Evolutionary conservation across 169 alveolate genomes (phyloP).

Genomic region (Cryptosporidium ubiquitum): DNA sequence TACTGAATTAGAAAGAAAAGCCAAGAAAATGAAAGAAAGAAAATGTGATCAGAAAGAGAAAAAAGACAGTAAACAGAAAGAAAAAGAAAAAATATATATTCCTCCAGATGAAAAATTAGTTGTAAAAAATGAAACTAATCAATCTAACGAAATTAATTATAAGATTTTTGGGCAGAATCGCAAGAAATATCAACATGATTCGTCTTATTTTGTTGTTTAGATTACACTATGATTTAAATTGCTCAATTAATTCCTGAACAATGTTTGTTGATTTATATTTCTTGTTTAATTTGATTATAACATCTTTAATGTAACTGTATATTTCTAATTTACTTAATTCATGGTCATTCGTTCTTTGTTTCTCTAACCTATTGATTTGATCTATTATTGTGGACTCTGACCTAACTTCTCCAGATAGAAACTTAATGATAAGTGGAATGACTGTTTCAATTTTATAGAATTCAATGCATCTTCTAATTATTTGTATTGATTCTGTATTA

Average conservation of each 20-base stretch:
- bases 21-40: slow-evolving; percentile 47
- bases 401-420: slow-evolving; percentile 43
- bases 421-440: slow-evolving; percentile 35
- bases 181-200: background rate
- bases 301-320: slow-evolving; percentile 28
- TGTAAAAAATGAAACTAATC: background rate
- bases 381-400: slow-evolving; percentile 27
- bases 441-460: slow-evolving; percentile 37
- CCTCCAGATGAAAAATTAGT: slow-evolving; percentile 9
- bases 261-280: slow-evolving; percentile 1
- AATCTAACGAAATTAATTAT: background rate
- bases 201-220: slow-evolving; percentile 16
- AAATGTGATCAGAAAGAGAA: slow-evolving; percentile 73
- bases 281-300: slow-evolving; percentile 26
- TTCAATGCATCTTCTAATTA: slow-evolving; percentile 38
- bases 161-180: background rate
- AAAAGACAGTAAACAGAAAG: background rate
- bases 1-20: slow-evolving; percentile 81
- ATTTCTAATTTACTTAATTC: slow-evolving; percentile 21
- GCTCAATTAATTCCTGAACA: slow-evolving; percentile 36
- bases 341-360: background rate
- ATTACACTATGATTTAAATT: background rate
- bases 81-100: slow-evolving; percentile 20
- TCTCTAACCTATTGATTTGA: background rate
- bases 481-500: background rate